Evolutionary conservation across 345 rosid genomes (phyloP).

Genomic region (Euphorbia tirucalli): DNA sequence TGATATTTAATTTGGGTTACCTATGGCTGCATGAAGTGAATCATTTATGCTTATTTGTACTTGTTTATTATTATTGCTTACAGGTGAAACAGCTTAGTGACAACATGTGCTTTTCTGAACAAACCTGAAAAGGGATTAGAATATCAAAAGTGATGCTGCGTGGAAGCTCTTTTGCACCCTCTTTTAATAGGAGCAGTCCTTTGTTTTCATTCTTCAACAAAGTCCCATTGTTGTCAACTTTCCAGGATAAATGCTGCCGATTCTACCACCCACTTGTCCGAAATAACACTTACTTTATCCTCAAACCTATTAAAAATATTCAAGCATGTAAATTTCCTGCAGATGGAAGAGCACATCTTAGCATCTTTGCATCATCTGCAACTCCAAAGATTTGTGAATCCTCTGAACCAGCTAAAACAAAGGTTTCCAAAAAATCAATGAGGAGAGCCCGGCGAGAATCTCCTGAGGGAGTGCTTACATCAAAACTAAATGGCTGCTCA

Average conservation of each 20-base stretch:
- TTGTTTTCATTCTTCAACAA: constrained; percentile 28
- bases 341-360: constrained; percentile 35
- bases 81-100: background rate
- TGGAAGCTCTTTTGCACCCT: constrained; percentile 37
- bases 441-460: constrained; percentile 54
- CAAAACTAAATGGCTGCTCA: constrained; percentile 68
- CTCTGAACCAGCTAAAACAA: constrained; percentile 16
- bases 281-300: constrained; percentile 16
- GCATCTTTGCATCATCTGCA: constrained; percentile 39
- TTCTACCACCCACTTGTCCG: constrained; percentile 20
- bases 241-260: constrained; percentile 2
- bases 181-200: constrained; percentile 31
- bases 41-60: background rate
- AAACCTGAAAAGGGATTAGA: background rate
- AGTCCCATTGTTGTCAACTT: constrained; percentile 31
- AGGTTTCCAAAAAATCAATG: constrained; percentile 41
- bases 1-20: no score
- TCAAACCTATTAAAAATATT: constrained; percentile 18
- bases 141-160: constrained; percentile 37
- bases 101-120: background rate
- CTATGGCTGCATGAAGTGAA: background rate
- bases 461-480: constrained; percentile 55
- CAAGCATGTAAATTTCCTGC: constrained; percentile 19
- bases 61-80: background rate
- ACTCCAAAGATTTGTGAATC: constrained; percentile 27